These are phyloP conservation scores for Crithidia acanthocephali DNA, from an alignment of 208 protist genomes.

Conservation along the genomic window DNA sequence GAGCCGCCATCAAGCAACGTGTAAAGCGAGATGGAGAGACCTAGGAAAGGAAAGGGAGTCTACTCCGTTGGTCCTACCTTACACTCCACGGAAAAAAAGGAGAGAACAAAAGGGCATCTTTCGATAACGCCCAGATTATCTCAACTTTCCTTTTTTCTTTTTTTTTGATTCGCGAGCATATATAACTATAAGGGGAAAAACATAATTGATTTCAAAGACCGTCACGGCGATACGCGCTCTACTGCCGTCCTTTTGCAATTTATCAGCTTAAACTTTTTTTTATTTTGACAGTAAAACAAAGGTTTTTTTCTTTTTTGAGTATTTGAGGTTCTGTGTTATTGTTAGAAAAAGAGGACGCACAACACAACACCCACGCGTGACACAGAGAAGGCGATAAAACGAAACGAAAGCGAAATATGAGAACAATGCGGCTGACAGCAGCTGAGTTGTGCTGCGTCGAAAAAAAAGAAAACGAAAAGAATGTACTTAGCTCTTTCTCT, in stretches of 20 bases:
- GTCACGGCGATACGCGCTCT: neutral
- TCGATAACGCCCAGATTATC: no score
- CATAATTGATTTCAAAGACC: neutral
- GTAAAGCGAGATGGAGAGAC: neutral
- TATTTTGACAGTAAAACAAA: neutral
- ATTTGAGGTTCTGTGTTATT: neutral
- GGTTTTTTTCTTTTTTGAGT: neutral
- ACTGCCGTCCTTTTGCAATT: neutral
- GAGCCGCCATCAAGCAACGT: neutral
- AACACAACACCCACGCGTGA: neutral
- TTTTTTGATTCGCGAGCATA: neutral
- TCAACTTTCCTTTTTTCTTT: neutral
- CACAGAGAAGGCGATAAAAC: neutral
- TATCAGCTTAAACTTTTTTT: neutral
- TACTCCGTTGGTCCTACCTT: neutral
- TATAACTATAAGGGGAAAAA: neutral
- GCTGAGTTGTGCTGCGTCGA: neutral
- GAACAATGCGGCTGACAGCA: neutral
- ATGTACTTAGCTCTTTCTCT: neutral
- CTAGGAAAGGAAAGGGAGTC: neutral
- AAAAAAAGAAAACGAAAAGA: no score
- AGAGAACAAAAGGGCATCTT: neutral
- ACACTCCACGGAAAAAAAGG: neutral
- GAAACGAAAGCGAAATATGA: neutral
- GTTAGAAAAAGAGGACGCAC: neutral